These are phyloP conservation scores for Periconia macrospinosa DNA, from an alignment of 2,329 filamentous ascomycete genomes.

Conservation along the genomic window DNA sequence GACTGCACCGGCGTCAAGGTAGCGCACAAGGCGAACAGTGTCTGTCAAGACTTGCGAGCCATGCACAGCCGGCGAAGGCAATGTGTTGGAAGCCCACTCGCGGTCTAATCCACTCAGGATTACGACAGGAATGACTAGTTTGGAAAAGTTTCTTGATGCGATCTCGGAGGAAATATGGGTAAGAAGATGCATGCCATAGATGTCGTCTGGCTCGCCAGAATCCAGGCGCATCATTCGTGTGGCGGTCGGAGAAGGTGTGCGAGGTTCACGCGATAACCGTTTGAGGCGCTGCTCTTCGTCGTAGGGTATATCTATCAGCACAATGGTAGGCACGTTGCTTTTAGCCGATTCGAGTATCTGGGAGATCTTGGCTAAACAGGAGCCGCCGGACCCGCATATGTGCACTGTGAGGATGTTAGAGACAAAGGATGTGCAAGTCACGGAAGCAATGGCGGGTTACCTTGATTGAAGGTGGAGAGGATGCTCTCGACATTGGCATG, in stretches of 20 bases:
- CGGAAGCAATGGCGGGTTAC: conserved; percentile 19
- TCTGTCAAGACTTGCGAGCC: conserved; percentile 48
- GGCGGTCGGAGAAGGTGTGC: conserved; percentile 44
- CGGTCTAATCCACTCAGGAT: conserved; percentile 43
- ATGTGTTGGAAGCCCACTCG: conserved; percentile 30
- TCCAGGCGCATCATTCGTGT: conserved; percentile 34
- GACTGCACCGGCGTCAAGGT: conserved; percentile 81
- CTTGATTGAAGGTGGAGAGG: conserved; percentile 46
- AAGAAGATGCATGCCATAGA: conserved; percentile 48
- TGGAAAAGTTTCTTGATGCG: conserved; percentile 43
- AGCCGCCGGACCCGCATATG: conserved; percentile 43
- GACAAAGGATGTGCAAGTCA: background rate
- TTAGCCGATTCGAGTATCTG: conserved; percentile 37
- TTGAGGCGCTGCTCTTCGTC: conserved; percentile 46
- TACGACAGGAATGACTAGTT: conserved; percentile 45
- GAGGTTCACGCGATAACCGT: conserved; percentile 45
- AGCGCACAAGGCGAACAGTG: conserved; percentile 64
- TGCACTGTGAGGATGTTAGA: conserved; percentile 30
- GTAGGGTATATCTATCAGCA: conserved; percentile 48
- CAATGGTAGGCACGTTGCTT: conserved; percentile 41
- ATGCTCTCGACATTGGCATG: conserved; percentile 44
- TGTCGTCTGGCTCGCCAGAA: conserved; percentile 42
- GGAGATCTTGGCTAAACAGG: conserved; percentile 41
- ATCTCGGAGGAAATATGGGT: conserved; percentile 47
- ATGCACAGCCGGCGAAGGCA: conserved; percentile 37